Evolutionary conservation across 306 rosid genomes (phyloP).

Genomic region (Trichosanthes truncata): DNA sequence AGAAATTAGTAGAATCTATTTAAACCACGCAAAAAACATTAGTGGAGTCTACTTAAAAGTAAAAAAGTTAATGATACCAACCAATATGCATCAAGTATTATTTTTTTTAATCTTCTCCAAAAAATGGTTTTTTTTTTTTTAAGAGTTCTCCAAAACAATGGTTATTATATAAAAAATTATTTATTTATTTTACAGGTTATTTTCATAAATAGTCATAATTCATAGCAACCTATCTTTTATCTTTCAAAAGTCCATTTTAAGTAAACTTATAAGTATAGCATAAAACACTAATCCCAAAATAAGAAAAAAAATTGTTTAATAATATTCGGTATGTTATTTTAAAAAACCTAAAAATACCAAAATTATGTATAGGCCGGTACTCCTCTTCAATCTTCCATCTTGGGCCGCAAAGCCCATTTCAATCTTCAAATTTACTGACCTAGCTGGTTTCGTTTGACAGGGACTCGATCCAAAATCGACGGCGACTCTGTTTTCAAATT

Average conservation of each 20-base stretch:
- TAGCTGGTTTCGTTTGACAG: constrained; percentile 20
- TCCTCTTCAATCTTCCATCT: neutral
- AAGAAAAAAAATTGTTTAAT: no score
- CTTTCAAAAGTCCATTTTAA: neutral
- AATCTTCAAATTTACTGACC: neutral
- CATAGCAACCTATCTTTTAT: neutral
- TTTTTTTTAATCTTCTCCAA: no score
- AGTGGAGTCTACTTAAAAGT: no score
- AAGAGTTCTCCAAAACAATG: no score
- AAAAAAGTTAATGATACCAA: no score
- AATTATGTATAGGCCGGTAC: neutral
- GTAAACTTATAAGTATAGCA: neutral
- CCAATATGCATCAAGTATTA: no score
- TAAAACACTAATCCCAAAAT: neutral
- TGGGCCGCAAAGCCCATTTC: neutral
- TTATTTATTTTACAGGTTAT: no score
- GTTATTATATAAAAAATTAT: neutral
- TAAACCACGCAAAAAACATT: no score
- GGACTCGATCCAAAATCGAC: constrained; percentile 90
- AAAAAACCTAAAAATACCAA: neutral
- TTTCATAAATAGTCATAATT: neutral
- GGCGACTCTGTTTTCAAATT: constrained; percentile 53
- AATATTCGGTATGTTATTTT: no score
- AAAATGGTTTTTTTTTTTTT: no score
- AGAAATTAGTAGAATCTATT: no score